Conservation (phyloP, 1,284 basidiomycete species). For the Moniliella sp. region DNA sequence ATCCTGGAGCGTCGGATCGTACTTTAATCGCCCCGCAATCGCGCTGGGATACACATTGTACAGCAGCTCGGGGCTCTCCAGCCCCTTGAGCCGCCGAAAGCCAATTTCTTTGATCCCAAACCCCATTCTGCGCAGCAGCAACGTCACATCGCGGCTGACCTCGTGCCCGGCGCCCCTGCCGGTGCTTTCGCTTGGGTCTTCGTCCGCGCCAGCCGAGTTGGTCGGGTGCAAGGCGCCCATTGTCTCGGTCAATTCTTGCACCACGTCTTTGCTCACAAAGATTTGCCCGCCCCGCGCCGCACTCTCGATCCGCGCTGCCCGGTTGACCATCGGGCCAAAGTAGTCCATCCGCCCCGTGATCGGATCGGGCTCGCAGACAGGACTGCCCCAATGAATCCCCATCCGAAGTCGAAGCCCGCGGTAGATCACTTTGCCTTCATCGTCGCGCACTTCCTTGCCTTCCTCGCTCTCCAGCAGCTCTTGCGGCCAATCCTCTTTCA, state of each 20-base stretch:
- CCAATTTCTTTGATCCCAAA: conserved; percentile 58
- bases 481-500: conserved; percentile 69
- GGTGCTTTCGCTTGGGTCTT: conserved; percentile 28
- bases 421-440: conserved; percentile 50
- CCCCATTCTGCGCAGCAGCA: conserved; percentile 53
- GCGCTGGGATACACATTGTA: conserved; percentile 61
- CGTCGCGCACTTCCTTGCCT: conserved; percentile 58
- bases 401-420: conserved; percentile 83
- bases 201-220: conserved; percentile 5
- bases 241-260: conserved; percentile 20
- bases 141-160: conserved; percentile 41
- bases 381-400: conserved; percentile 83
- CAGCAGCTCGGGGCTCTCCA: conserved; percentile 55
- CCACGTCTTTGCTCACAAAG: conserved; percentile 68
- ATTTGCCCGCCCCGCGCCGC: conserved; percentile 81
- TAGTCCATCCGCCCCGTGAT: conserved; percentile 84
- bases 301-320: conserved; percentile 63
- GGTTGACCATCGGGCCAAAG: conserved; percentile 34
- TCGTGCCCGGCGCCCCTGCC: conserved; percentile 25
- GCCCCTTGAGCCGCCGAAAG: conserved; percentile 74
- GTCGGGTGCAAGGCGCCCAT: conserved; percentile 13
- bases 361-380: conserved; percentile 76
- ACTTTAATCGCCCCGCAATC: conserved; percentile 51
- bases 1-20: conserved; percentile 32
- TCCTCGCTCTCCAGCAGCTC: conserved; percentile 84